Evolutionary conservation across 805 yeast species (phyloP), one percentile per base, ranked within the genome.

Genomic region (Scheffersomyces ergatensis): DNA sequence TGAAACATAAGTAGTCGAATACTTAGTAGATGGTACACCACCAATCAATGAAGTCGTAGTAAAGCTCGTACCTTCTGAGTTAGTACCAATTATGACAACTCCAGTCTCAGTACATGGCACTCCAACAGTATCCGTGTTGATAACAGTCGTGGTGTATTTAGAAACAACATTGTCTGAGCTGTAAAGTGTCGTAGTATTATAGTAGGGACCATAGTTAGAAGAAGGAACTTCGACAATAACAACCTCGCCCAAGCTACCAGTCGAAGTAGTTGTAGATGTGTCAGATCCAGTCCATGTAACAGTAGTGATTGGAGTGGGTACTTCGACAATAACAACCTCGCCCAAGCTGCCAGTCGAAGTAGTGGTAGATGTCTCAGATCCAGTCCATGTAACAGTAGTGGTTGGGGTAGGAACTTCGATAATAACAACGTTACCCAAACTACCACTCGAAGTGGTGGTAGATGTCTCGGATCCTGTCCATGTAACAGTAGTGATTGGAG

Each of bases 261-360:
- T n/a, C n/a, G n/a, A n/a, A 9, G 36, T 16, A 26, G 43, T 46
- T n/a, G 33, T 37, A n/a, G 35, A 26, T 14, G 24, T 34, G 19
- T 11, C 11, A 11, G 25, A 23, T 23, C 25, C 25, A 23, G 25
- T 23, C 25, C 25, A 23, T 23, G 25, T 23, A 23, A 23, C 11
- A 23, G 25, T 23, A 23, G 25, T 23, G 11, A 11, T 23, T 23
- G 25, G 25, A 23, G 25, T 23, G 7, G 25, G 25, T 8, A 23
- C 25, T 8, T 23, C 25, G 25, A 23, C 25, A 8, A 23, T 23
- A 11, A 23, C 25, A 23, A 11, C 7, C 11, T 11, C 25, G 7
- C 25, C 25, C 11, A 11, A 11, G 25, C 11, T 23, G 38, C 14
- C n/a, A 35, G 29, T 38, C 34, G 19, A 17, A 21, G 19, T 23